Percentiles rank a stretch among this genome's conserved stretches.
Conservation (phyloP, 1,284 basidiomycete species). For the Austroboletus novae-zelandiae region DNA sequence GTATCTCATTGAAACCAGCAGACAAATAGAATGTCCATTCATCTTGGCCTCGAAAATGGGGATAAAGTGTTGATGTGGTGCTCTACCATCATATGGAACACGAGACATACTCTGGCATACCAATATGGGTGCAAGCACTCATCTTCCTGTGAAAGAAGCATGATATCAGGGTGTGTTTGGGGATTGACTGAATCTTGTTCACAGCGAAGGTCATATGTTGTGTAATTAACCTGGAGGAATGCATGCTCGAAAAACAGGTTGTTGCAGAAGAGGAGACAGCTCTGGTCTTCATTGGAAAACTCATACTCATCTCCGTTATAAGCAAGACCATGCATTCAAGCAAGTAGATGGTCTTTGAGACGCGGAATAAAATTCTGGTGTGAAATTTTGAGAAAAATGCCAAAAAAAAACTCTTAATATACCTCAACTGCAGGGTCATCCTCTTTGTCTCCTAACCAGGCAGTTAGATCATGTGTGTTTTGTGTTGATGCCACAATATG, state of each 20-base stretch:
- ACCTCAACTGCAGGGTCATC: neutral
- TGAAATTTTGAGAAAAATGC: too few species aligned
- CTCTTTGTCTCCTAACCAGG: neutral
- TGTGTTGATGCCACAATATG: neutral
- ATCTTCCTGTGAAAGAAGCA: constrained; percentile 13
- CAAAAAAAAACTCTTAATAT: neutral
- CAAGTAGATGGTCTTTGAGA: constrained; percentile 33
- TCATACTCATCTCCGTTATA: constrained; percentile 32
- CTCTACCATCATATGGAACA: constrained; percentile 24
- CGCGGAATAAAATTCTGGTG: constrained; percentile 22
- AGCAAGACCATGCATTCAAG: constrained; percentile 13
- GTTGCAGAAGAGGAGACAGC: constrained; percentile 4
- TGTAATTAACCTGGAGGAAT: constrained; percentile 24
- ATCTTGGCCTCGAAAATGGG: neutral
- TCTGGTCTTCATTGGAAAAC: constrained; percentile 27
- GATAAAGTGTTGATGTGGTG: neutral
- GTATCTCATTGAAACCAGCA: neutral
- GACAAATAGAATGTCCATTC: neutral
- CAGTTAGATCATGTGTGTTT: neutral
- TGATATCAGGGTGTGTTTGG: neutral
- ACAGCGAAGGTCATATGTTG: constrained; percentile 27
- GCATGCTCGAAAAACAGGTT: constrained; percentile 13
- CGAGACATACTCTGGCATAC: constrained; percentile 24
- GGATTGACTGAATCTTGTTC: constrained; percentile 29
- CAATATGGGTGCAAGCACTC: constrained; percentile 28